Percentiles rank a stretch among this genome's conserved stretches.
phyloP scores from a whole-genome alignment of 2,329 filamentous ascomycete species.

The Rugonectria rugulosa region DNA sequence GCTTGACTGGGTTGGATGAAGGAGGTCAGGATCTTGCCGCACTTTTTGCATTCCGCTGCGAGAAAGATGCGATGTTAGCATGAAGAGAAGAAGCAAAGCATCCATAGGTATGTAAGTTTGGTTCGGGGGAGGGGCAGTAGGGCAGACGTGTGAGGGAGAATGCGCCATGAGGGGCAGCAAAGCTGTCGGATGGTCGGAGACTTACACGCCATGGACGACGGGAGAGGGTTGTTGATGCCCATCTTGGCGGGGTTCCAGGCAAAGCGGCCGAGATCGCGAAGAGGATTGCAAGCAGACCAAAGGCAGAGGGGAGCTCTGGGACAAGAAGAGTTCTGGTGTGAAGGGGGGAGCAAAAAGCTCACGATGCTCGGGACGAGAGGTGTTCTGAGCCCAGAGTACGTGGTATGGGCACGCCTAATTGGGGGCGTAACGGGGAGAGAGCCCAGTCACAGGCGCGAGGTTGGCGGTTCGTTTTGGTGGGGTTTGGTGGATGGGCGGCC shows the following conservation, averaged over 20 bases:
- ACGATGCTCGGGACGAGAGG: constrained; percentile 10
- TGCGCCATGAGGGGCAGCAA: constrained; percentile 29
- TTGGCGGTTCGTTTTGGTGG: constrained; percentile 14
- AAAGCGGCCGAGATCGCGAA: background rate
- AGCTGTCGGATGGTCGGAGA: constrained; percentile 38
- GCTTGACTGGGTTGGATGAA: constrained; percentile 94
- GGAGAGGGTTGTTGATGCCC: constrained; percentile 72
- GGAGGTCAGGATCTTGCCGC: constrained; percentile 91
- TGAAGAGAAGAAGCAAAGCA: constrained; percentile 12
- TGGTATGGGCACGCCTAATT: constrained; percentile 1
- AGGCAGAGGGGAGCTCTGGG: constrained; percentile 4
- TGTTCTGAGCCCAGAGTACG: constrained; percentile 8
- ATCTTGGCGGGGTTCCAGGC: constrained; percentile 46
- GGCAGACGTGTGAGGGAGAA: constrained; percentile 23
- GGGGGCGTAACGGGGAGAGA: background rate
- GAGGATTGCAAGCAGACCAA: constrained; percentile 1
- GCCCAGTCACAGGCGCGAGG: background rate
- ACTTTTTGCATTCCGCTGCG: constrained; percentile 95
- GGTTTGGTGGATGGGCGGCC: constrained; percentile 11
- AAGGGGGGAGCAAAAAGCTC: constrained; percentile 13
- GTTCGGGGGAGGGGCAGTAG: constrained; percentile 15
- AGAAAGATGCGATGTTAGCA: constrained; percentile 18
- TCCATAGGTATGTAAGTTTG: background rate
- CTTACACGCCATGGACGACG: constrained; percentile 74
- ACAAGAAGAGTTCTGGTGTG: background rate